A percentile compares a stretch with the other conserved stretches of the same genome.
These are phyloP conservation scores for Suillus luteus DNA, from an alignment of 768 basidiomycete genomes.

Conservation along the genomic window DNA sequence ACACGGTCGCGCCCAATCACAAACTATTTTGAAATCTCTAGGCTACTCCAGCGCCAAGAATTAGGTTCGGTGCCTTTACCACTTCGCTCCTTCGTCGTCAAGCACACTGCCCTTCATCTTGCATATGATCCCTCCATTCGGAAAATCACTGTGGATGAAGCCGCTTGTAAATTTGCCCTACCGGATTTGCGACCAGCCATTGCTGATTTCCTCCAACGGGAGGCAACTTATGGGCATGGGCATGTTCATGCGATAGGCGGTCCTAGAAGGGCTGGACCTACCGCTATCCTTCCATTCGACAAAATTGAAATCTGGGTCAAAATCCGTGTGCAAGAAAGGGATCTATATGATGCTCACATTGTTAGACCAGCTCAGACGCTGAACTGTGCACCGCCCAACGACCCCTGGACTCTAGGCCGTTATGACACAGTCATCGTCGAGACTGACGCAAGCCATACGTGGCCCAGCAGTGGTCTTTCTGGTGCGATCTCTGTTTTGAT, in stretches of 20 bases:
- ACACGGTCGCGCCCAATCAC: neutral
- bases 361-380: conserved; percentile 5
- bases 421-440: conserved; percentile 1
- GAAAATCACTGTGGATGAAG: conserved; percentile 25
- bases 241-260: neutral
- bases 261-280: neutral
- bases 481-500: neutral
- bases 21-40: neutral
- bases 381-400: neutral
- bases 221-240: neutral
- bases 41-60: neutral
- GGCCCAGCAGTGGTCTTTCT: conserved; percentile 6
- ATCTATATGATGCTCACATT: neutral
- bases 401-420: neutral
- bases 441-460: neutral
- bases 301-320: neutral
- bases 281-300: neutral
- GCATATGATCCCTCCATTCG: conserved; percentile 22
- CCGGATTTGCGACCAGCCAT: conserved; percentile 31
- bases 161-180: conserved; percentile 24
- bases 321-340: conserved; percentile 10
- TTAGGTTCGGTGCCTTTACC: conserved; percentile 11
- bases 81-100: conserved; percentile 17
- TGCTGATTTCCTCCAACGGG: neutral
- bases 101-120: conserved; percentile 27